A percentile compares a stretch with the other conserved stretches of the same genome.
These are phyloP conservation scores for Trichophyton simii DNA, from an alignment of 2,329 filamentous ascomycete genomes.

Conservation along the genomic window DNA sequence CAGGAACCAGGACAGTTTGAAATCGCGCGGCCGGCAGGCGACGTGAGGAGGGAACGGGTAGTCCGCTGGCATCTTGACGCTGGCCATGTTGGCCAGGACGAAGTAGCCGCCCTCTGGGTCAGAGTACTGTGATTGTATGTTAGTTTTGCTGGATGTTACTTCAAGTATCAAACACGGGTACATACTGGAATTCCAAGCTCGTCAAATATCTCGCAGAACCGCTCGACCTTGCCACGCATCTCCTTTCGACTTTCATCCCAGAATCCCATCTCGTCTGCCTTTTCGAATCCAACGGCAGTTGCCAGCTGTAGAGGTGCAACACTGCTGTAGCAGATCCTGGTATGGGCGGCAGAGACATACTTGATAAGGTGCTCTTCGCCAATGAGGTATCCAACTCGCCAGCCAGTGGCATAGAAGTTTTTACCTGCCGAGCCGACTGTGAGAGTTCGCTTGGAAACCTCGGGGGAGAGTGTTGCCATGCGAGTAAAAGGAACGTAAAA, in stretches of 20 bases:
- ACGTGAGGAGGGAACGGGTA: conserved; percentile 89
- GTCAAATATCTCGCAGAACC: conserved; percentile 70
- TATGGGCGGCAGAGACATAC: conserved; percentile 84
- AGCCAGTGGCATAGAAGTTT: conserved; percentile 96
- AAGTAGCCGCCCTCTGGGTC: conserved; percentile 97
- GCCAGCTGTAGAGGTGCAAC: conserved; percentile 92
- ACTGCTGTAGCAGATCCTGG: conserved; percentile 87
- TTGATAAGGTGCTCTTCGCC: conserved; percentile 80
- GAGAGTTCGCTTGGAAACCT: conserved; percentile 74
- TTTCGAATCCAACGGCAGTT: conserved; percentile 82
- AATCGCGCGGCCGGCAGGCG: conserved; percentile 73
- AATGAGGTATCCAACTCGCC: conserved; percentile 92
- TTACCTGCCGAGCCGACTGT: conserved; percentile 95
- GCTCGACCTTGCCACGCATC: conserved; percentile 80
- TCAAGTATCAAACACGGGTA: not conserved
- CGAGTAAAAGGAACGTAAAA: conserved; percentile 94
- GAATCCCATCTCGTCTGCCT: conserved; percentile 73
- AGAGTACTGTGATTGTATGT: conserved; percentile 46
- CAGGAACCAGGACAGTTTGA: conserved; percentile 90
- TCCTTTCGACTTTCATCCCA: conserved; percentile 73
- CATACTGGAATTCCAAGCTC: conserved; percentile 56
- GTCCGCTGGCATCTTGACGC: conserved; percentile 67
- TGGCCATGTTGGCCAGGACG: conserved; percentile 82
- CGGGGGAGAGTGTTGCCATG: conserved; percentile 78
- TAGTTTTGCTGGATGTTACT: not conserved